phyloP scores from a whole-genome alignment of 2,329 filamentous ascomycete species.

The Exophiala viscosa region DNA sequence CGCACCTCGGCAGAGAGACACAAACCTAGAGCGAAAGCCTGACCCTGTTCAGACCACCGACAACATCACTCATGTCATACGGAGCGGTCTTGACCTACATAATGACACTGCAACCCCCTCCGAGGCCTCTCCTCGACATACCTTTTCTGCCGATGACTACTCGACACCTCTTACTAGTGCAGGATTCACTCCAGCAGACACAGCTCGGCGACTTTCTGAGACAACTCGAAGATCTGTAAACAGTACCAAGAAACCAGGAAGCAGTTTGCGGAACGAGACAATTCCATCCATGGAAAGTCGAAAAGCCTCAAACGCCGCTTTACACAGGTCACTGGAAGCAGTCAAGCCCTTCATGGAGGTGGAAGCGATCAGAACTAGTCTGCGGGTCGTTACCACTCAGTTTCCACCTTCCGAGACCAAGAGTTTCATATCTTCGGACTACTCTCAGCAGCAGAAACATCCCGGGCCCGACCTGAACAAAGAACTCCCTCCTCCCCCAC shows the following conservation, averaged over 20 bases:
- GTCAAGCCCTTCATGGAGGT: constrained; percentile 8
- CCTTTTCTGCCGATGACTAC: constrained; percentile 20
- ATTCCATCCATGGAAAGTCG: constrained; percentile 9
- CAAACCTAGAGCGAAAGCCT: constrained; percentile 27
- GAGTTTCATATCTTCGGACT: constrained; percentile 14
- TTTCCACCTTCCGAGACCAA: constrained; percentile 10
- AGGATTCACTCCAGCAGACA: constrained; percentile 27
- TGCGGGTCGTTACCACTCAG: constrained; percentile 17
- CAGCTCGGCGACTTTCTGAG: constrained; percentile 26
- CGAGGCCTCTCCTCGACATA: constrained; percentile 22
- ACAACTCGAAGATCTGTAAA: constrained; percentile 18
- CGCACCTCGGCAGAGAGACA: constrained; percentile 18
- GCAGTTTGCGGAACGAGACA: constrained; percentile 22
- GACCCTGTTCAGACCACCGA: constrained; percentile 9
- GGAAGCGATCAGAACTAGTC: constrained; percentile 12
- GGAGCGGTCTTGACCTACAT: constrained; percentile 13
- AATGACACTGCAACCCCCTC: constrained; percentile 23
- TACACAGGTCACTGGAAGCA: constrained; percentile 15
- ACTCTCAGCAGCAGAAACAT: constrained; percentile 8
- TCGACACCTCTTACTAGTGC: constrained; percentile 29
- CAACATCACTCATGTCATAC: constrained; percentile 18
- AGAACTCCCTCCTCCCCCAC: constrained; percentile 18
- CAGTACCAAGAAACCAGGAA: constrained; percentile 20
- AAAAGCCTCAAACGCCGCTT: constrained; percentile 9
- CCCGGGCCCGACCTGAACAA: constrained; percentile 22